Percentiles rank a stretch among this genome's conserved stretches.
Conservation (phyloP, 2,329 filamentous ascomycete genomes). For the Botrytis sinoallii region DNA sequence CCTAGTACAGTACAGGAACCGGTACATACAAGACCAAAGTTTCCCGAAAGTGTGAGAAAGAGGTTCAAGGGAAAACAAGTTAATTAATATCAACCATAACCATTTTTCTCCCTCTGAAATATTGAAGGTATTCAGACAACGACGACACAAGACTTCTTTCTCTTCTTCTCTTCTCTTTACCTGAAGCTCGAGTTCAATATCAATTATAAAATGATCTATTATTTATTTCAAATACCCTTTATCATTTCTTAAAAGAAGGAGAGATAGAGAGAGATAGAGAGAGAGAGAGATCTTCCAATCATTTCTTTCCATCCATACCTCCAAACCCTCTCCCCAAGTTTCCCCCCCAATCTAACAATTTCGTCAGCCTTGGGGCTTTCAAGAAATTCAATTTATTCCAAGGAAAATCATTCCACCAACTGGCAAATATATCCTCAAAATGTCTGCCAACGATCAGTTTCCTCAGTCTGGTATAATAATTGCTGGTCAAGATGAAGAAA, state of each 20-base stretch:
- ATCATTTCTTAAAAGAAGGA: conserved; percentile 5
- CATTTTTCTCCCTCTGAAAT: neutral
- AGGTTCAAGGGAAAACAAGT: neutral
- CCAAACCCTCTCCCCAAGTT: neutral
- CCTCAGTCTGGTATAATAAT: conserved; percentile 49
- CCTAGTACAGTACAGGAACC: neutral
- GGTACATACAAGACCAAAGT: neutral
- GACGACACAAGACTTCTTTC: neutral
- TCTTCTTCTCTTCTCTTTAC: neutral
- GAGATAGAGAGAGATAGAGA: neutral
- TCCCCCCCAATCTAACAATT: neutral
- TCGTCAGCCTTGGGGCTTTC: conserved; percentile 3
- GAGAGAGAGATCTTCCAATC: neutral
- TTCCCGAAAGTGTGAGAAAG: neutral
- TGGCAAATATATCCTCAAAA: conserved; percentile 21
- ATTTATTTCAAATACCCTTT: neutral
- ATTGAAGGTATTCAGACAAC: conserved; percentile 8
- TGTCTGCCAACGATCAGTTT: conserved; percentile 34
- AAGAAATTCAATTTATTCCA: neutral
- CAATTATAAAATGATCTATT: conserved; percentile 1
- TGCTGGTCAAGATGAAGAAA: conserved; percentile 43
- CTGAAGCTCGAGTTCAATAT: neutral
- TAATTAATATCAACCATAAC: neutral
- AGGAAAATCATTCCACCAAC: neutral
- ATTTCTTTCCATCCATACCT: neutral